Conservation (phyloP, 192 early-diverging fungal species). For the Funneliformis geosporum region DNA sequence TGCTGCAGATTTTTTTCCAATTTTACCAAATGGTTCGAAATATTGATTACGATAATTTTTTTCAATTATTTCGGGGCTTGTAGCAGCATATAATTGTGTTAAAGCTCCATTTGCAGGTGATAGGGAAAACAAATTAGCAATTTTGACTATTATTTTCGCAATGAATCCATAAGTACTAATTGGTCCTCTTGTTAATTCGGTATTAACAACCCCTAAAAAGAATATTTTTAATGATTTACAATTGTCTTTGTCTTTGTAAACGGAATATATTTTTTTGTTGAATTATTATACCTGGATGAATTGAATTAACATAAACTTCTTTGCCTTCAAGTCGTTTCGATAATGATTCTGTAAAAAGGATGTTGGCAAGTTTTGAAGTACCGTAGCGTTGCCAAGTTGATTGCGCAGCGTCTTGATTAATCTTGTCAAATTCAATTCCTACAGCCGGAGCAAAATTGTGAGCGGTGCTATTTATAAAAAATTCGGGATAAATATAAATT, state of each 20-base stretch:
- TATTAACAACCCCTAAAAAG: constrained; percentile 50
- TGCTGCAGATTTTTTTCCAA: constrained; percentile 1
- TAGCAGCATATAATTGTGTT: constrained; percentile 51
- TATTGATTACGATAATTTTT: constrained; percentile 40
- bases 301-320: constrained; percentile 43
- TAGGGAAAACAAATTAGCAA: constrained; percentile 30
- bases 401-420: constrained; percentile 38
- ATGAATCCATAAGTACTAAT: constrained; percentile 24
- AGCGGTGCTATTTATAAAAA: constrained; percentile 38
- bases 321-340: constrained; percentile 37
- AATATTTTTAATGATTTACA: too few species aligned
- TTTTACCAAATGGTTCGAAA: constrained; percentile 42
- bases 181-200: constrained; percentile 45
- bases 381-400: constrained; percentile 43
- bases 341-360: constrained; percentile 53
- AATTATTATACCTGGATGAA: constrained; percentile 49
- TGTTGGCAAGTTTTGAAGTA: constrained; percentile 58
- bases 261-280: background rate
- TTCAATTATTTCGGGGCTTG: constrained; percentile 54
- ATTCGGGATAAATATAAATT: background rate
- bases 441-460: constrained; percentile 34
- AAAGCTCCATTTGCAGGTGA: constrained; percentile 47
- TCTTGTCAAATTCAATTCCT: constrained; percentile 46
- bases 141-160: constrained; percentile 26
- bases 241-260: too few species aligned